Conservation (phyloP, 176 grass and related monocot species). For the Carex scoparia region DNA sequence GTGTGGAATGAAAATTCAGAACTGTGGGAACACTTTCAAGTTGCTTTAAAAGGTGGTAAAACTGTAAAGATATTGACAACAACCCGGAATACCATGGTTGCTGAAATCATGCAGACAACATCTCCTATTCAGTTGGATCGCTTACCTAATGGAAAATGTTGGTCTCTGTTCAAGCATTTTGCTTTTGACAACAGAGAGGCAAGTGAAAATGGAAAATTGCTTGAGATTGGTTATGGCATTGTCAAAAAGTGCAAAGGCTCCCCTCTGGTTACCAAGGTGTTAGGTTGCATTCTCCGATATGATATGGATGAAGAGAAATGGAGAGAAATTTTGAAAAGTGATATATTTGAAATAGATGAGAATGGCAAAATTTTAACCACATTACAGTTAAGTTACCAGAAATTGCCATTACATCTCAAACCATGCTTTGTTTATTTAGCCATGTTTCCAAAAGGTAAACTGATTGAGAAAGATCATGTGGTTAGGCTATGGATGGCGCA, state of each 20-base stretch:
- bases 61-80: constrained; percentile 25
- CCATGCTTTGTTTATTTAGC: no score
- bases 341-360: no score
- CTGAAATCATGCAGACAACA: constrained; percentile 15
- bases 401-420: no score
- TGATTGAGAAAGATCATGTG: no score
- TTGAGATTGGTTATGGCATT: constrained; percentile 19
- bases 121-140: background rate
- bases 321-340: no score
- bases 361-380: no score
- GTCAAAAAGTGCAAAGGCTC: constrained; percentile 20
- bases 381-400: no score
- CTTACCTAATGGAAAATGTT: constrained; percentile 3
- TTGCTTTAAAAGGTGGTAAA: background rate
- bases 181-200: background rate
- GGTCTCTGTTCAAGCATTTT: constrained; percentile 7
- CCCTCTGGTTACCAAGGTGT: constrained; percentile 10
- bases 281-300: no score
- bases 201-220: background rate
- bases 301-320: no score
- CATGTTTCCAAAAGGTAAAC: no score
- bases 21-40: constrained; percentile 17
- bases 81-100: constrained; percentile 8
- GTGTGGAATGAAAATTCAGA: constrained; percentile 30
- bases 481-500: no score